Conservation (phyloP, 345 rosid species). For the Aethionema arabicum region DNA sequence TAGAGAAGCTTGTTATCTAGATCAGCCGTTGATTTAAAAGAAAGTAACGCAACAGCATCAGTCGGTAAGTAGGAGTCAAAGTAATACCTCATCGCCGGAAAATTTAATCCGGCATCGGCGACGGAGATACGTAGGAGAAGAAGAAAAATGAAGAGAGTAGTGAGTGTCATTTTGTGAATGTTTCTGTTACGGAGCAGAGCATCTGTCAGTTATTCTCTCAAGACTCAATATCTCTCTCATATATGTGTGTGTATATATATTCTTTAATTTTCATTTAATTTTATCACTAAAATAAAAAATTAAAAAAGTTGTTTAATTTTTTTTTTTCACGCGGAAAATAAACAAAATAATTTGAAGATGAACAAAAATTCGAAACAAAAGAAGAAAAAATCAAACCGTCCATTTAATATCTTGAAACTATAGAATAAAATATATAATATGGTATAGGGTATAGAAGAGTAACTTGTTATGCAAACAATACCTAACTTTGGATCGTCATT, state of each 20-base stretch:
- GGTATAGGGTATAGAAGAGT: constrained; percentile 24
- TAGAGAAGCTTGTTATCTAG: constrained; percentile 64
- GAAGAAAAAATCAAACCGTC: not conserved
- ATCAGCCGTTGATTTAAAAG: constrained; percentile 85
- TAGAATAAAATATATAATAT: not conserved
- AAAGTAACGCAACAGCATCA: constrained; percentile 77
- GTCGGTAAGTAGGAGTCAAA: constrained; percentile 48
- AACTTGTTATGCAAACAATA: constrained; percentile 29
- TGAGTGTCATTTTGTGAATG: constrained; percentile 35
- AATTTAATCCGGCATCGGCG: constrained; percentile 20
- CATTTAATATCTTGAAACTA: not conserved
- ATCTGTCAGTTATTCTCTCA: constrained; percentile 34
- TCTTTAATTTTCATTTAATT: no score
- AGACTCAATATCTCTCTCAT: constrained; percentile 17
- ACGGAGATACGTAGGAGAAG: constrained; percentile 31
- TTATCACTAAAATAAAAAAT: no score
- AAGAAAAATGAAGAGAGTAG: constrained; percentile 28
- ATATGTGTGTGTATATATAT: constrained; percentile 13
- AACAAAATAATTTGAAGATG: not conserved
- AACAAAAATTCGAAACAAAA: no score
- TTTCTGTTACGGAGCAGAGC: constrained; percentile 31
- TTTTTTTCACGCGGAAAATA: not conserved
- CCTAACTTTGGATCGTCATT: constrained; percentile 29
- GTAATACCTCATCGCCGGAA: constrained; percentile 32
- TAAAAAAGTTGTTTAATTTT: no score